These are phyloP conservation scores for Vitis vinifera DNA, from an alignment of 164 flowering plant genomes.

Conservation along the genomic window DNA sequence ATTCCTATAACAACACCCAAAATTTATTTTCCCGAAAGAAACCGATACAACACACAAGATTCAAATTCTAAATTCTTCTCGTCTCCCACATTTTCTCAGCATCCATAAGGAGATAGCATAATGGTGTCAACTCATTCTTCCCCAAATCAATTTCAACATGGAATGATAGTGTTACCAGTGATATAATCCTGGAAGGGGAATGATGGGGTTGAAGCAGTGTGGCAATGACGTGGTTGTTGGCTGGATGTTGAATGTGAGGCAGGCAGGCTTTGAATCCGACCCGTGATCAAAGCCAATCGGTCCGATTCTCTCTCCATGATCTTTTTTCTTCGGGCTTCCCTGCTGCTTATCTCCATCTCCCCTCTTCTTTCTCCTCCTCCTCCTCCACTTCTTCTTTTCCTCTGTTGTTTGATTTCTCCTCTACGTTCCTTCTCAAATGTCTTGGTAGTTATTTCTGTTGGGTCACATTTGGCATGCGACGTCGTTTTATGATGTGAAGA, in stretches of 20 bases:
- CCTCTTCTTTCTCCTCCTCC: background rate
- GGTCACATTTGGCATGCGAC: no score
- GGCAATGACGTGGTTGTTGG: conserved; percentile 12
- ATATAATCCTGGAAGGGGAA: background rate
- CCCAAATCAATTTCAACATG: no score
- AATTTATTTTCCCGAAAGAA: no score
- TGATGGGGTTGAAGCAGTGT: background rate
- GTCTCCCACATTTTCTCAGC: no score
- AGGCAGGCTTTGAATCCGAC: conserved; percentile 32
- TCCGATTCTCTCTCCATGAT: conserved; percentile 48
- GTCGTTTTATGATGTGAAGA: no score
- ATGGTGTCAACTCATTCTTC: no score
- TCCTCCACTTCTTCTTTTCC: conserved; percentile 6
- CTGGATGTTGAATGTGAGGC: background rate
- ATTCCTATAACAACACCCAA: no score
- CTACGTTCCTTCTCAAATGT: no score
- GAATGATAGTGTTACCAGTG: background rate
- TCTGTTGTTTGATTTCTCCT: background rate
- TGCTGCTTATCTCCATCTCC: conserved; percentile 25
- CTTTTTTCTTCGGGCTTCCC: conserved; percentile 44
- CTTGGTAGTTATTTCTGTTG: no score
- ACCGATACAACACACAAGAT: no score
- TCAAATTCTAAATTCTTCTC: no score
- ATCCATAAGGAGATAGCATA: no score
- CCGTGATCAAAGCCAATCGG: conserved; percentile 59